Evolutionary conservation across 768 basidiomycete genomes (phyloP), one percentile per base, ranked within the genome.

Genomic region (Kwoniella newhampshirensis): DNA sequence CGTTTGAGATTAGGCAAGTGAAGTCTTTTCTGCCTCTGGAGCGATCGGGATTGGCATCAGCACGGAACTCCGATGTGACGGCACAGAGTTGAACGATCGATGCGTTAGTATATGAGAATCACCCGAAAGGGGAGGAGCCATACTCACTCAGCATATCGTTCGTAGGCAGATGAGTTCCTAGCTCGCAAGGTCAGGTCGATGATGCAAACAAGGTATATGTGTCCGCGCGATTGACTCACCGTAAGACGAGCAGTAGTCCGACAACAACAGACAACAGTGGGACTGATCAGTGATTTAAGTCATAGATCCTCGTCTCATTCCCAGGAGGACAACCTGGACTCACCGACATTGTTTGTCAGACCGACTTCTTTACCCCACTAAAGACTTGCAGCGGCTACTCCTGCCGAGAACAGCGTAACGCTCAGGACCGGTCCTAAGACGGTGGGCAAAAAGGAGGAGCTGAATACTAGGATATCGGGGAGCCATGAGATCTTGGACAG

Each of bases 191-290:
- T 25, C 17, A 23, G 6, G 40, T 23, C 21, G n/a, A 42, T 42
- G 32, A 32, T 13, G 7, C 7, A 8, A 8, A 23, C 21, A 42
- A n/a, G 17, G 40, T 42, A 42, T 42, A 6, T n/a, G 17, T 8
- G 21, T 7, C 40, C 18, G n/a, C n/a, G n/a, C n/a, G n/a, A 4
- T 12, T 4, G 21, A 54, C 64, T 57, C n/a, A 71, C 68, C 70
- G 53, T 49, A 70, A 64, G 11, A 69, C 69, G 54, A 94, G 80
- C 52, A 94, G 85, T 56, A 96, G 81, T 64, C 91, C 92, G 49
- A 93, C 91, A 64, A 94, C 92, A 12, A 96, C 89, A 11, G 89
- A 89, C 28, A 94, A 81, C 49, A 96, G 77, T 1, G 92, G 92
- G 1, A 92, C 84, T 73, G 27, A 7, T 21, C 25, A 7, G 7